Percentiles rank a stretch among this genome's conserved stretches.
Conservation (phyloP, 164 flowering plant genomes). For the Vitis cinerea region DNA sequence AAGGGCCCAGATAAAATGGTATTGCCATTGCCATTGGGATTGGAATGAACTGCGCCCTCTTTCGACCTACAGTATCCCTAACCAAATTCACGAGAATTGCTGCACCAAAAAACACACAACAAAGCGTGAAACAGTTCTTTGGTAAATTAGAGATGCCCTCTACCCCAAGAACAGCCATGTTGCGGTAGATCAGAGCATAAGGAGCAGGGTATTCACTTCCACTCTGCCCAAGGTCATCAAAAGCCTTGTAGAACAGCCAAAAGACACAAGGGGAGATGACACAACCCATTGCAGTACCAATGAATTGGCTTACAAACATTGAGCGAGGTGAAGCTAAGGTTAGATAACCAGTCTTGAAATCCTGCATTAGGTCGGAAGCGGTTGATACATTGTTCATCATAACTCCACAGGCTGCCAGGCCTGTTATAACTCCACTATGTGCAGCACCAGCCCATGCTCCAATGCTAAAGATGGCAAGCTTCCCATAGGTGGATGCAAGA, state of each 20-base stretch:
- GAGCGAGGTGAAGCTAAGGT: slow-evolving; percentile 55
- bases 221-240: slow-evolving; percentile 28
- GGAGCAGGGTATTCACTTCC: slow-evolving; percentile 40
- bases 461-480: slow-evolving; percentile 43
- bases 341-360: slow-evolving; percentile 57
- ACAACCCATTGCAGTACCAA: slow-evolving; percentile 59
- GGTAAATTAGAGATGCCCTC: slow-evolving; percentile 47
- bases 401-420: slow-evolving; percentile 46
- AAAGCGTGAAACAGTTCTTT: slow-evolving; percentile 41
- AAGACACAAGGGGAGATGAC: slow-evolving; percentile 49
- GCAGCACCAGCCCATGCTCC: slow-evolving; percentile 52
- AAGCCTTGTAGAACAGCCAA: slow-evolving; percentile 51
- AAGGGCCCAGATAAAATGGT: slow-evolving; percentile 5
- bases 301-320: slow-evolving; percentile 52
- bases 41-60: slow-evolving; percentile 4
- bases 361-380: slow-evolving; percentile 50
- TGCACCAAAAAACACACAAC: slow-evolving; percentile 34
- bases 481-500: slow-evolving; percentile 47
- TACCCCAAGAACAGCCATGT: slow-evolving; percentile 43
- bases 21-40: slow-evolving; percentile 12
- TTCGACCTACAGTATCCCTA: not conserved
- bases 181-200: slow-evolving; percentile 38
- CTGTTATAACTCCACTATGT: slow-evolving; percentile 48
- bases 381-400: slow-evolving; percentile 59
- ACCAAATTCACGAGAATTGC: not conserved